phyloP scores from a whole-genome alignment of 495 filamentous ascomycete species.

The Penicillium desertorum region DNA sequence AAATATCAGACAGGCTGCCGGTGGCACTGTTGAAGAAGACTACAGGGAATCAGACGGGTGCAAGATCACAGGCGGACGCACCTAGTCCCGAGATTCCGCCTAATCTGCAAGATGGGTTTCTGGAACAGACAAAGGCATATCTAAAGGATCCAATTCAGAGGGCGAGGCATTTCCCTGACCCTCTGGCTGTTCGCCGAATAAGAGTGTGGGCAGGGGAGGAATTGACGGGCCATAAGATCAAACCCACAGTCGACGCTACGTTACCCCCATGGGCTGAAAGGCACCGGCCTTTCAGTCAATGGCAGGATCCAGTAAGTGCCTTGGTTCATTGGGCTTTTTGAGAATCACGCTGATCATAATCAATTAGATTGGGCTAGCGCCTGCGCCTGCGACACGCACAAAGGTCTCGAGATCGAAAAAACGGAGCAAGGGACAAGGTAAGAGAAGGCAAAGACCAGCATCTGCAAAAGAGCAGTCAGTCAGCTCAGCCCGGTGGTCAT shows the following conservation, averaged over 20 bases:
- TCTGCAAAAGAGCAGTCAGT: slow-evolving; percentile 1
- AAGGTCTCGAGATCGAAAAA: background rate
- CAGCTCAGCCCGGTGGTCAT: background rate
- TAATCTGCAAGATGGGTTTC: slow-evolving; percentile 1
- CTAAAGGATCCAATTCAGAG: background rate
- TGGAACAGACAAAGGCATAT: background rate
- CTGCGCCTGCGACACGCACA: background rate
- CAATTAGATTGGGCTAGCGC: background rate
- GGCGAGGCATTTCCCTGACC: slow-evolving; percentile 2
- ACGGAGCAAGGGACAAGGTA: background rate
- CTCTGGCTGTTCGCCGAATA: background rate
- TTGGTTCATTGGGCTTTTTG: background rate
- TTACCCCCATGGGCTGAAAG: slow-evolving; percentile 2
- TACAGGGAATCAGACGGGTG: background rate
- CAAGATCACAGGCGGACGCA: background rate
- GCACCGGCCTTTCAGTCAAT: slow-evolving; percentile 4
- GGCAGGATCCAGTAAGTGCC: slow-evolving; percentile 1
- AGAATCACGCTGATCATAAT: background rate
- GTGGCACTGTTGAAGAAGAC: background rate
- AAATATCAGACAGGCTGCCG: background rate
- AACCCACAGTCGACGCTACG: background rate
- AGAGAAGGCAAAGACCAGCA: background rate
- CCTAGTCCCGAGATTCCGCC: background rate
- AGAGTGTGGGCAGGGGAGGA: slow-evolving; percentile 11
- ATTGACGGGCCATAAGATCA: background rate